Conservation (phyloP, 129 eudicot genomes). For the Flaveria sonorensis region DNA sequence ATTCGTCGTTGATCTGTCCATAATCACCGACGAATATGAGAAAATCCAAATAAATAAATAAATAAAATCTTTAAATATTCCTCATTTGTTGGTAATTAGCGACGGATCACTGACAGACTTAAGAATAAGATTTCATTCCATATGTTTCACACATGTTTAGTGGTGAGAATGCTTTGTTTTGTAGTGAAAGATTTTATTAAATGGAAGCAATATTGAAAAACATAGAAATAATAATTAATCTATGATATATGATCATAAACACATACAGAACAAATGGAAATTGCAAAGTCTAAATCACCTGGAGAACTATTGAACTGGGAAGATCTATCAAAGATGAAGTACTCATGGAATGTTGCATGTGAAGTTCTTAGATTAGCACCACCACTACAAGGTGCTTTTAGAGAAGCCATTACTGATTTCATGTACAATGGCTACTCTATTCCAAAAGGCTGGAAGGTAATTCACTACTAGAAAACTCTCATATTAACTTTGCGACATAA, state of each 20-base stretch:
- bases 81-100: no score
- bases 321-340: conserved; percentile 84
- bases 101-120: no score
- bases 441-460: conserved; percentile 95
- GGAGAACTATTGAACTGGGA: conserved; percentile 75
- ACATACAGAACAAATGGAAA: conserved; percentile 68
- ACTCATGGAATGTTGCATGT: conserved; percentile 91
- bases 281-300: conserved; percentile 61
- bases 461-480: neutral
- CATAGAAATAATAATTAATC: neutral
- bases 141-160: no score
- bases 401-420: conserved; percentile 76
- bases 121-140: no score
- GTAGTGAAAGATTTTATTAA: no score
- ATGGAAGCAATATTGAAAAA: neutral
- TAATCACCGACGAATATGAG: no score
- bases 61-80: no score
- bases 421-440: conserved; percentile 69
- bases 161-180: no score
- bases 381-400: conserved; percentile 79
- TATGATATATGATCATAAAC: neutral
- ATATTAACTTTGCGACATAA: no score
- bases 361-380: conserved; percentile 88
- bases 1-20: no score
- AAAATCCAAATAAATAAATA: no score